A percentile compares a stretch with the other conserved stretches of the same genome.
phyloP scores from a whole-genome alignment of 352 stramenopile species.

The Phytophthora capsici region DNA sequence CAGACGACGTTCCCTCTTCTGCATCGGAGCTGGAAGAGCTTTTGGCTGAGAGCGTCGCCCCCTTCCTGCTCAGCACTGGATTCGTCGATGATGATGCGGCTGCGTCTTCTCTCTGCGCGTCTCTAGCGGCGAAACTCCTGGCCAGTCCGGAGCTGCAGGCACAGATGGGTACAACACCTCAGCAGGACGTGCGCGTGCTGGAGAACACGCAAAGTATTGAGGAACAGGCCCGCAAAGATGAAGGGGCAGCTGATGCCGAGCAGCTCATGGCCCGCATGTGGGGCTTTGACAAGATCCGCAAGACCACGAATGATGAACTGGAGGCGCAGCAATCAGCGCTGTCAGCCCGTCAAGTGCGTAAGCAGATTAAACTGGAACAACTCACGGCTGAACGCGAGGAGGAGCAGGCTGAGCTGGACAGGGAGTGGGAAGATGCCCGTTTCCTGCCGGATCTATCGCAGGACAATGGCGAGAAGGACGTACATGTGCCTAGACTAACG shows the following conservation, averaged over 20 bases:
- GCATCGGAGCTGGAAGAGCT: constrained; percentile 44
- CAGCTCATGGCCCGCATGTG: constrained; percentile 85
- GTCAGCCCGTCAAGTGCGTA: constrained; percentile 82
- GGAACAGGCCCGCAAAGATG: constrained; percentile 61
- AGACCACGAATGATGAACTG: constrained; percentile 78
- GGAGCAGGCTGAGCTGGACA: constrained; percentile 69
- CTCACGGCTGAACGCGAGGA: constrained; percentile 64
- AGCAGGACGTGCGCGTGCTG: constrained; percentile 61
- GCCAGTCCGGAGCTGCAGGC: constrained; percentile 37
- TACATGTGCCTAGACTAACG: constrained; percentile 87
- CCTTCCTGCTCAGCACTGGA: constrained; percentile 69
- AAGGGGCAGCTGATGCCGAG: constrained; percentile 58
- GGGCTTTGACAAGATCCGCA: constrained; percentile 88
- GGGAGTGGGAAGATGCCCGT: constrained; percentile 81
- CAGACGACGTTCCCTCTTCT: constrained; percentile 44
- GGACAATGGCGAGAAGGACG: constrained; percentile 87
- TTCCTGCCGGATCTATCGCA: constrained; percentile 77
- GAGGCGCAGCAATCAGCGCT: constrained; percentile 77
- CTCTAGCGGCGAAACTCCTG: constrained; percentile 48
- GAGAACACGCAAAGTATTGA: constrained; percentile 76
- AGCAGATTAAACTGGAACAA: constrained; percentile 75
- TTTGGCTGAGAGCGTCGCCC: constrained; percentile 67
- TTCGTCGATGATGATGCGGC: constrained; percentile 52
- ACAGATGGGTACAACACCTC: constrained; percentile 4
- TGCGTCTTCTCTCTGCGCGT: constrained; percentile 45